Evolutionary conservation across 306 rosid species (phyloP), one percentile per base, ranked within the genome.

Genomic region (Gastrolobium villosum): DNA sequence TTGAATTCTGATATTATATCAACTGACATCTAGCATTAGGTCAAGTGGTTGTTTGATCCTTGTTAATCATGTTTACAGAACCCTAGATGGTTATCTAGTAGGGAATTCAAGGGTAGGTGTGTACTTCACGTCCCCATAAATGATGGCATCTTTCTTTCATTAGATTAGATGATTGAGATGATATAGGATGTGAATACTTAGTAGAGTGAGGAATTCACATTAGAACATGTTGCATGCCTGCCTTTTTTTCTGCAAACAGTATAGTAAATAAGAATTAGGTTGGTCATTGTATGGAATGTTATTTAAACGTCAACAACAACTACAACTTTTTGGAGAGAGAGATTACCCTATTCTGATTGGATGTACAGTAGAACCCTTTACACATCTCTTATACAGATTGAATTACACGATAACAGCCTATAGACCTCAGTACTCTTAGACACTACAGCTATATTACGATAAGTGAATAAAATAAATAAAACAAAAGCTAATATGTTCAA

Each of bases 141-240:
- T 75, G 57, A 20, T 20, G 32, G 11, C 68, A 36, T 59, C 45
- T 50, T 59, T 67, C 48, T 69, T 78, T 44, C 57, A 52, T 60
- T 49, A 44, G 55, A 49, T 73, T 65, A 13, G 46, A 63, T 46
- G 10, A 44, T 35, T 54, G 41, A 64, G 31, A 66, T 36, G 4
- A 64, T 64, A 43, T 43, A 3, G 3, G 60, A 49, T 36, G 35
- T 36, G 10, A 70, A 13, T 20, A 20, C 26, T 20, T 20, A 20
- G 1, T 57, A 20, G 75, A 43, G 39, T 78, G 82, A 57, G 34
- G 69, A 56, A 34, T 44, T 68, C 32, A 10, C 59, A 45, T 78
- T 36, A 30, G 45, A 67, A 56, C 49, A 44, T 56, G 82, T 34
- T 57, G 34, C 37, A 37, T 66, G 40, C 56, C 34, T 50, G 49